These are phyloP conservation scores for Anthracocystis setariae DNA, from an alignment of 1,284 basidiomycete genomes.

Conservation along the genomic window DNA sequence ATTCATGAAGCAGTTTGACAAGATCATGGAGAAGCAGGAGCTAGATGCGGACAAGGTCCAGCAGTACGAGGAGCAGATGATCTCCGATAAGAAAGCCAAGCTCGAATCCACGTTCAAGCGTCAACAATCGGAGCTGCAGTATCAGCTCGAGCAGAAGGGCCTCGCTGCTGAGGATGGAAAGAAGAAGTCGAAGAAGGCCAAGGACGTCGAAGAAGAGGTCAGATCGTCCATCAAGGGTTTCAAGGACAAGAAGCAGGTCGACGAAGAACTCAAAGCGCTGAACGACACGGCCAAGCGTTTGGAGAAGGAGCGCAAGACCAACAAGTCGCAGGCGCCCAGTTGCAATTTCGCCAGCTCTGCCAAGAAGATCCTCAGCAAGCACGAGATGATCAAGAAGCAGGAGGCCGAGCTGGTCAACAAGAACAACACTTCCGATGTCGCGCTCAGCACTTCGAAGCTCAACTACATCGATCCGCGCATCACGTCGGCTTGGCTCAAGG, in stretches of 20 bases:
- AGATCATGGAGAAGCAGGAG: constrained; percentile 82
- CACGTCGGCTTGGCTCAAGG: constrained; percentile 66
- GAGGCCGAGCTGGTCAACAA: constrained; percentile 63
- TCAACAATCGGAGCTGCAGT: constrained; percentile 59
- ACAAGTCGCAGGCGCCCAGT: constrained; percentile 73
- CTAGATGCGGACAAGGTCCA: constrained; percentile 90
- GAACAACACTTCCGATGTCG: constrained; percentile 65
- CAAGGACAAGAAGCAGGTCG: constrained; percentile 58
- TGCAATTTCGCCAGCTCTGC: constrained; percentile 70
- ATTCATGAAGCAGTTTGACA: constrained; percentile 71
- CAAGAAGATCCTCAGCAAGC: constrained; percentile 74
- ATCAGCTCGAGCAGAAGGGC: constrained; percentile 53
- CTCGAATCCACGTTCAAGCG: constrained; percentile 78
- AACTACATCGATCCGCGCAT: constrained; percentile 68
- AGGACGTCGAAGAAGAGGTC: constrained; percentile 51
- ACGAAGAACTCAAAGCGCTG: constrained; percentile 76
- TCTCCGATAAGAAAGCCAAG: constrained; percentile 73
- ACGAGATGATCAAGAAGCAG: constrained; percentile 63
- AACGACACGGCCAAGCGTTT: constrained; percentile 81
- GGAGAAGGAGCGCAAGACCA: constrained; percentile 82
- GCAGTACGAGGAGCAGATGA: constrained; percentile 80
- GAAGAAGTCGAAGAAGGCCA: constrained; percentile 55
- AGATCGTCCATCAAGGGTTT: constrained; percentile 49
- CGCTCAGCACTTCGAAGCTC: constrained; percentile 65
- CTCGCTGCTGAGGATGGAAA: constrained; percentile 37